Base-by-base conservation (phyloP, 768 basidiomycete species). In the Termitomyces sp. region DNA sequence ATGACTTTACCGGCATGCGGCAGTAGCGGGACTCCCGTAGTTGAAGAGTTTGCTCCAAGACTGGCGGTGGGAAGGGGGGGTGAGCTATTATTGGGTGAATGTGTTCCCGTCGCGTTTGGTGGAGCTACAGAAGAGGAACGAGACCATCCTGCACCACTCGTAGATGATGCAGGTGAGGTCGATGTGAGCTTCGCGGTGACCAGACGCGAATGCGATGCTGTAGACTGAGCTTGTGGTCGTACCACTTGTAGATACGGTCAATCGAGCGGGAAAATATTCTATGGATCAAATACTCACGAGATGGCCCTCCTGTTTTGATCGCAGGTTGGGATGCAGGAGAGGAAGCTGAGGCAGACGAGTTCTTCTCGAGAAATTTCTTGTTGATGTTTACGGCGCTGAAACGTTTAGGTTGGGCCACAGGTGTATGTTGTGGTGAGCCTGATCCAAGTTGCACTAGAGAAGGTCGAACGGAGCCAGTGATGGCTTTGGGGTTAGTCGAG, bases 341-440 rank as follows among this genome's bases (percentile, higher is more conserved):
- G 23, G 82, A 67, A 44, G 75, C 71, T 23, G 84, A 76, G 39
- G 83, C 74, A 40, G 85, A 70, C 6, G 84, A 84, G 52, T 88
- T 89, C 80, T 95, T 96, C 76, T 94, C 90, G 40, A 98, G 76
- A 70, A 98, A 98, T 71, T 91, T 93, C 83, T 94, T 96, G 76
- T 92, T 96, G 70, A 98, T 92, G 67, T 93, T 94, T 58, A 93
- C 84, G 27, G 92, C 83, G 66, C 77, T 91, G 71, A 94, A 95
- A 65, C 88, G 86, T 78, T 98, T 98, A 29, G 82, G 81, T 58
- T 84, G 79, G 50, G 72, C 64, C 33, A 69, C 61, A 32, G 77
- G 66, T 27, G 73, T 62, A 48, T 70, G 68, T 49, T 68, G 68
- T 32, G 68, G 58, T 52, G 64, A 64, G 56, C 56, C 63, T 31